Percentiles rank a stretch among this genome's conserved stretches.
Conservation (phyloP, 352 stramenopile genomes). For the Phytophthora sp. region DNA sequence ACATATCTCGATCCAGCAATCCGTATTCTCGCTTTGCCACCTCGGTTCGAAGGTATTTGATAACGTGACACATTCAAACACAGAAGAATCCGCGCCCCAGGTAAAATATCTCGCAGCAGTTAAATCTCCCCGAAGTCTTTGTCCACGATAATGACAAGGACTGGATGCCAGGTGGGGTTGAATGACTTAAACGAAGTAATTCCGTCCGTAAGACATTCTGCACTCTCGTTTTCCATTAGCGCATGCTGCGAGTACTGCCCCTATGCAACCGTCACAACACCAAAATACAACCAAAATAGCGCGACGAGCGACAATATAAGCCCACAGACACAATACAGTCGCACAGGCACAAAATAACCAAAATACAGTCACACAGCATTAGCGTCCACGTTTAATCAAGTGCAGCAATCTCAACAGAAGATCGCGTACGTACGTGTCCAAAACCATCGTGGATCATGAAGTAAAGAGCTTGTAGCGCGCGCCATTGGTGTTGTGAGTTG, state of each 20-base stretch:
- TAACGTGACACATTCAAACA: no score
- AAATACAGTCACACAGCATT: no score
- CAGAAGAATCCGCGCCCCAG: no score
- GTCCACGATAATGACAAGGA: neutral
- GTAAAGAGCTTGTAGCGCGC: slow-evolving; percentile 16
- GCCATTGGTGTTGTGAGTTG: slow-evolving; percentile 12
- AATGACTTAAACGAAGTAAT: neutral
- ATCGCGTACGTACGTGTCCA: neutral
- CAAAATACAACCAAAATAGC: neutral
- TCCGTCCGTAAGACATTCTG: neutral
- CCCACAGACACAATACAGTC: neutral
- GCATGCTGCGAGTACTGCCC: neutral
- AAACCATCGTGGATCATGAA: slow-evolving; percentile 11
- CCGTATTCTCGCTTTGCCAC: no score
- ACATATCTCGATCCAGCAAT: no score
- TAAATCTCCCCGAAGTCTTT: neutral
- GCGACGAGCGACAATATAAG: no score
- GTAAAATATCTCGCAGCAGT: no score
- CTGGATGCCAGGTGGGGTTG: neutral
- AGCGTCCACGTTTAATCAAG: no score
- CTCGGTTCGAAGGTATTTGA: no score
- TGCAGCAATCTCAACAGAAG: no score
- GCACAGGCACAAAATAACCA: neutral
- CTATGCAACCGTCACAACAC: neutral
- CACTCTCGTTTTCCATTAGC: slow-evolving; percentile 1